Conservation (phyloP, 192 early-diverging fungal genomes). For the Geranomyces michiganensis region DNA sequence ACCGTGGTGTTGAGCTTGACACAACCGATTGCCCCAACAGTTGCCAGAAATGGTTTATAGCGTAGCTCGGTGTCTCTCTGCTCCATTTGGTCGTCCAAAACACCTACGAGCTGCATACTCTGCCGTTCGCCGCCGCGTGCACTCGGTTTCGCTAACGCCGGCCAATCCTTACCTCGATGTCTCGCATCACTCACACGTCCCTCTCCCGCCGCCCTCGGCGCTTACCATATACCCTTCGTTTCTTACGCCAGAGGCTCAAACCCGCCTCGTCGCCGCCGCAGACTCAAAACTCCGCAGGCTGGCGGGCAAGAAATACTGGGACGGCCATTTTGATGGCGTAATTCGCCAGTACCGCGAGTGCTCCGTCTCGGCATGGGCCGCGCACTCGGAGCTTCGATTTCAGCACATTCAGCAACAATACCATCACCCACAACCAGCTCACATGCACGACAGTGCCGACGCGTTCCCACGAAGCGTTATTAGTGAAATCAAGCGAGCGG, state of each 20-base stretch:
- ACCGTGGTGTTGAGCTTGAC: too few species aligned
- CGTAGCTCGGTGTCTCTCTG: too few species aligned
- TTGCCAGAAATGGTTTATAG: too few species aligned
- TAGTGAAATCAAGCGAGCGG: slow-evolving; percentile 58
- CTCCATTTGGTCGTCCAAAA: too few species aligned
- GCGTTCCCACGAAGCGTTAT: slow-evolving; percentile 42
- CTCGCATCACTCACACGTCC: not conserved
- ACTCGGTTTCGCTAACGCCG: slow-evolving; percentile 2
- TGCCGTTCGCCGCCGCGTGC: not conserved
- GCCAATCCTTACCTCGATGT: slow-evolving; percentile 21
- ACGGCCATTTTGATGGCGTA: slow-evolving; percentile 78
- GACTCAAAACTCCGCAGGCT: slow-evolving; percentile 53
- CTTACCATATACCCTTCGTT: slow-evolving; percentile 38
- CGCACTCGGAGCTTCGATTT: not conserved
- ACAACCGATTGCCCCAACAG: too few species aligned
- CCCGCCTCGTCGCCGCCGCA: slow-evolving; percentile 15
- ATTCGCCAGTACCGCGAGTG: slow-evolving; percentile 74
- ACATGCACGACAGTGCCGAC: not conserved
- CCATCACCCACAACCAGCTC: too few species aligned
- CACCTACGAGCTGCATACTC: not conserved
- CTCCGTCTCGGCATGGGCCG: slow-evolving; percentile 67
- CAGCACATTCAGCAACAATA: too few species aligned
- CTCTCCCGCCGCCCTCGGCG: slow-evolving; percentile 20
- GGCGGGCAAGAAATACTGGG: slow-evolving; percentile 58
- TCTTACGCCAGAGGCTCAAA: slow-evolving; percentile 26